Conservation (phyloP, 2,329 filamentous ascomycete species). For the Nemania diffusa region DNA sequence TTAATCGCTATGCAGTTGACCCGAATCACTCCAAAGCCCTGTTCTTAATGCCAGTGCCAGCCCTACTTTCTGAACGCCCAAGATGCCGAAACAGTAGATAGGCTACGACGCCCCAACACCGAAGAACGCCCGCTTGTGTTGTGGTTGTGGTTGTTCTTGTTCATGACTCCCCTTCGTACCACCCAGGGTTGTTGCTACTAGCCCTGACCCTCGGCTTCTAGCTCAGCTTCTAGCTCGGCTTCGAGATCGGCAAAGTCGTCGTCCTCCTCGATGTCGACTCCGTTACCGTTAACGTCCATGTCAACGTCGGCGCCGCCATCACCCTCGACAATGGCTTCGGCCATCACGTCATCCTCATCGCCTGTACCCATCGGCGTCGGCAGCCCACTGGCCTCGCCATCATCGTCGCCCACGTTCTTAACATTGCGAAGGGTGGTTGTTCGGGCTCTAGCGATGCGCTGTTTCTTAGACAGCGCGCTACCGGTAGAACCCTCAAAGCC, state of each 20-base stretch:
- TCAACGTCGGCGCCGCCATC: conserved; percentile 37
- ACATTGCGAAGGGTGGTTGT: conserved; percentile 55
- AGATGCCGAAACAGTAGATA: conserved; percentile 31
- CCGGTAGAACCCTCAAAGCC: conserved; percentile 28
- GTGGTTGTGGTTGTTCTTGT: not conserved
- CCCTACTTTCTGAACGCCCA: conserved; percentile 33
- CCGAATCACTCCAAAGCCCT: conserved; percentile 20
- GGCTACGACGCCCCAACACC: conserved; percentile 1
- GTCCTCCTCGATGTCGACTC: conserved; percentile 43
- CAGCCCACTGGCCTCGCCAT: conserved; percentile 48
- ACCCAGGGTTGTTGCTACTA: conserved; percentile 20
- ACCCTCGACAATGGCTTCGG: conserved; percentile 35
- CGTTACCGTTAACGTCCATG: not conserved
- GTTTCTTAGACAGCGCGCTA: conserved; percentile 55
- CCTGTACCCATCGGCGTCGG: conserved; percentile 52
- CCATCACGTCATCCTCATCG: conserved; percentile 56
- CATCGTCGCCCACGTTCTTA: conserved; percentile 50
- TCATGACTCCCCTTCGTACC: not conserved
- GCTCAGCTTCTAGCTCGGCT: conserved; percentile 57
- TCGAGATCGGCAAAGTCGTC: conserved; percentile 58
- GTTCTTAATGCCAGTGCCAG: conserved; percentile 21
- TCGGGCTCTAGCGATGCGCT: conserved; percentile 54
- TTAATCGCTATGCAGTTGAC: conserved; percentile 38
- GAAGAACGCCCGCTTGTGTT: conserved; percentile 14
- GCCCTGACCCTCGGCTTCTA: conserved; percentile 40